A percentile compares a stretch with the other conserved stretches of the same genome.
Evolutionary conservation across 768 basidiomycete genomes (phyloP).

Genomic region (Termitomyces sp.): DNA sequence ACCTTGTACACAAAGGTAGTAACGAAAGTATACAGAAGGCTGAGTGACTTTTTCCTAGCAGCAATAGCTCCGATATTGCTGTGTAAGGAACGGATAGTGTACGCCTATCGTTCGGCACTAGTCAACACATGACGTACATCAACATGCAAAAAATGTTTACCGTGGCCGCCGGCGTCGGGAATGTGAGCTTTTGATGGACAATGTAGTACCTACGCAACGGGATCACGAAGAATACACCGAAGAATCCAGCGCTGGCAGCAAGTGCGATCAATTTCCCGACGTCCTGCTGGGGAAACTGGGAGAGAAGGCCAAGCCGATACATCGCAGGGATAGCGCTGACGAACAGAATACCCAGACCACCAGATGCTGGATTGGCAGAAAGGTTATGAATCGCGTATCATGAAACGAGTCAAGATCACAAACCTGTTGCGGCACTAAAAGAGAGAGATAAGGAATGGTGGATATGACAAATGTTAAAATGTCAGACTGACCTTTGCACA

Average conservation of each 20-base stretch:
- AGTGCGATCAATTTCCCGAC: constrained; percentile 55
- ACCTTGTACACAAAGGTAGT: constrained; percentile 50
- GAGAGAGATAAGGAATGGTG: not conserved
- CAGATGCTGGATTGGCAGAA: constrained; percentile 35
- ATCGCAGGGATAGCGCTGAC: constrained; percentile 59
- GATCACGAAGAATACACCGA: constrained; percentile 65
- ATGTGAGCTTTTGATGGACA: constrained; percentile 56
- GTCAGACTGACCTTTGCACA: constrained; percentile 40
- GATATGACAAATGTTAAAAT: not conserved
- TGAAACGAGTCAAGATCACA: constrained; percentile 8
- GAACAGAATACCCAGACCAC: constrained; percentile 56
- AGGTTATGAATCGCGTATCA: constrained; percentile 9
- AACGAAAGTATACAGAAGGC: constrained; percentile 43
- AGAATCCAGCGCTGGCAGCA: constrained; percentile 51
- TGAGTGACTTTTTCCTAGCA: constrained; percentile 54
- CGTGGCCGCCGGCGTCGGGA: constrained; percentile 64
- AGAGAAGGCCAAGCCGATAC: constrained; percentile 50
- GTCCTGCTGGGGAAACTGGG: constrained; percentile 42
- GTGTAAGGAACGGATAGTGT: constrained; percentile 60
- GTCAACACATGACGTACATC: not conserved
- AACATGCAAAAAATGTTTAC: constrained; percentile 21
- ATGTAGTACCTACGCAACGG: constrained; percentile 62
- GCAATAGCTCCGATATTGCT: constrained; percentile 45
- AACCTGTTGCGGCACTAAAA: constrained; percentile 47
- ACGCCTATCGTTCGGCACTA: constrained; percentile 33